Conservation (phyloP, 176 grass and related monocot genomes). For the Metroxylon sagu region DNA sequence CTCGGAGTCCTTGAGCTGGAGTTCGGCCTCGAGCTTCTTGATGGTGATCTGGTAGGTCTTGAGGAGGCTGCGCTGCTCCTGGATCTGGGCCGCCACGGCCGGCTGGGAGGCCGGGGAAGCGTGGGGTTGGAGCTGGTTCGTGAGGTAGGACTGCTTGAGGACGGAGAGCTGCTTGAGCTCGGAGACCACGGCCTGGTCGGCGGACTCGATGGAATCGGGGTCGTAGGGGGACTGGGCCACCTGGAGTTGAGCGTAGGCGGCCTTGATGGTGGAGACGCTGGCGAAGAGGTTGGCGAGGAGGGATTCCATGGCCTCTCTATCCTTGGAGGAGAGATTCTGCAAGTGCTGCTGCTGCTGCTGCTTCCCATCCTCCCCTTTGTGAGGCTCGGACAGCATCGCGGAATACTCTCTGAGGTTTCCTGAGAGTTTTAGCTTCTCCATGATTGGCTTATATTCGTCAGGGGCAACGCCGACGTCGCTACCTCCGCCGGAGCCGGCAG, state of each 20-base stretch:
- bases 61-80: constrained; percentile 76
- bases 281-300: constrained; percentile 67
- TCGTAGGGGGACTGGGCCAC: constrained; percentile 77
- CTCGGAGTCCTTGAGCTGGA: constrained; percentile 40
- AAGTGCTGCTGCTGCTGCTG: constrained; percentile 1
- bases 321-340: background rate
- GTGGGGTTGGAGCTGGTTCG: constrained; percentile 38
- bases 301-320: constrained; percentile 31
- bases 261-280: constrained; percentile 78
- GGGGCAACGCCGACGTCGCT: background rate
- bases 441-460: constrained; percentile 15
- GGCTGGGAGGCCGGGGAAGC: constrained; percentile 23
- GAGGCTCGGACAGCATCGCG: constrained; percentile 24
- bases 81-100: constrained; percentile 44
- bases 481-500: background rate
- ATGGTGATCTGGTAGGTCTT: constrained; percentile 84
- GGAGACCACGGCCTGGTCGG: constrained; percentile 56
- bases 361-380: constrained; percentile 39
- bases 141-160: constrained; percentile 56
- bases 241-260: constrained; percentile 89
- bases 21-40: constrained; percentile 61
- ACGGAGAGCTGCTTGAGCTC: constrained; percentile 77
- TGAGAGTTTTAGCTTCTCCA: constrained; percentile 69
- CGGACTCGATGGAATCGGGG: constrained; percentile 58
- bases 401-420: constrained; percentile 56